A percentile compares a stretch with the other conserved stretches of the same genome.
Evolutionary conservation across 139 green algal genomes (phyloP).

Genomic region (Nannochloris sp.): DNA sequence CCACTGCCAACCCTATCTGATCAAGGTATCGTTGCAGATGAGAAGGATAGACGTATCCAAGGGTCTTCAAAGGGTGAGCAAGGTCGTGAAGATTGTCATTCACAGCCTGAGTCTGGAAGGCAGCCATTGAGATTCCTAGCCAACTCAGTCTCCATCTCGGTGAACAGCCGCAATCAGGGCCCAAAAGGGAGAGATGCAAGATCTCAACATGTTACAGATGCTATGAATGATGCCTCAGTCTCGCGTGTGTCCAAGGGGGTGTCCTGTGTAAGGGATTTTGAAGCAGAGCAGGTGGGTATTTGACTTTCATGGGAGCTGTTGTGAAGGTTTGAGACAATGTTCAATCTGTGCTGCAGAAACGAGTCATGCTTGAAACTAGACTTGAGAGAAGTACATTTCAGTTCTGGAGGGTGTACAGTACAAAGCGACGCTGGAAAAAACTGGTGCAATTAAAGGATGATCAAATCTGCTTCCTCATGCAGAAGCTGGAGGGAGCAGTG

Average conservation of each 20-base stretch:
- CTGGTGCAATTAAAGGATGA: not conserved
- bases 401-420: not conserved
- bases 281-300: too few species aligned
- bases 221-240: too few species aligned
- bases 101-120: not conserved
- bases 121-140: not conserved
- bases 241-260: too few species aligned
- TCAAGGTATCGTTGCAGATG: too few species aligned
- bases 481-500: not conserved
- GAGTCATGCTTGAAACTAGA: not conserved
- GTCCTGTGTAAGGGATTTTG: too few species aligned
- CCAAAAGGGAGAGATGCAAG: too few species aligned
- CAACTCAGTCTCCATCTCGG: conserved; percentile 1
- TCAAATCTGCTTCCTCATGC: not conserved
- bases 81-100: not conserved
- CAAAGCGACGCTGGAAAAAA: not conserved
- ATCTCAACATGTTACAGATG: too few species aligned
- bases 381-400: not conserved
- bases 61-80: not conserved
- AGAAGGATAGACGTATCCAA: too few species aligned
- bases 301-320: too few species aligned
- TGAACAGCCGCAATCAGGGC: not conserved
- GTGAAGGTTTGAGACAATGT: too few species aligned
- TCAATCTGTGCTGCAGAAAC: too few species aligned
- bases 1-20: too few species aligned